Evolutionary conservation across 1,139 yeast species (phyloP), one percentile per base, ranked within the genome.

Genomic region (Yamadazyma songkhlaensis): DNA sequence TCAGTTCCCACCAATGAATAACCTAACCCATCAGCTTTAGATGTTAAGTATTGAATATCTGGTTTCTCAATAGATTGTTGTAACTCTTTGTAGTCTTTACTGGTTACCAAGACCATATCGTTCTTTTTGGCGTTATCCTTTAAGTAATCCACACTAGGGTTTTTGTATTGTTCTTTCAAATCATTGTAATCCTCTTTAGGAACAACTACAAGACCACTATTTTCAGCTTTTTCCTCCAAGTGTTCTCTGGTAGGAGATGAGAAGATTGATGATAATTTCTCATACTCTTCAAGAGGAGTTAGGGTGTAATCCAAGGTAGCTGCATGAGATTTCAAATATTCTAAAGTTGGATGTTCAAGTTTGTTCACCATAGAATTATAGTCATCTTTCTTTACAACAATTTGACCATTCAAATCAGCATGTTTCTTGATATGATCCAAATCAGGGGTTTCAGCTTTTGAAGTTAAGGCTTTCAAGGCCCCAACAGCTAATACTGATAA

Each of bases 161-260:
- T 50, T 20, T 56, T 41, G 1, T 66, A 57, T 7, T 50, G 39
- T 25, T 48, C 49, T 11, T 44, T 38, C 38, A 63, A 39, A 14
- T 38, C 35, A 7, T 38, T 35, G 32, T 50, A 52, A 13, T 58
- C 62, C 9, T 47, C 50, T 9, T 49, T 45, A 4, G 68, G 54
- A 33, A 72, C 45, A 8, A 71, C 57, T 11, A 59, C 57, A 27
- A 67, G 48, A 6, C 66, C 68, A 15, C 56, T 55, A 12, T 55
- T 43, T 33, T 53, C 55, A 1, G 73, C 73, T 35, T 57, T 57
- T 15, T 55, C 60, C 33, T 56, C 58, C 23, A 68, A 48, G 33
- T 64, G 67, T 29, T 62, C 67, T 29, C 59, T 48, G 1, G 67
- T 49, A n/a, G 74, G 73, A 5, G 62, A 44, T 7, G 60, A 45